Conservation (phyloP, 1,284 basidiomycete species). For the Puccinia horiana region DNA sequence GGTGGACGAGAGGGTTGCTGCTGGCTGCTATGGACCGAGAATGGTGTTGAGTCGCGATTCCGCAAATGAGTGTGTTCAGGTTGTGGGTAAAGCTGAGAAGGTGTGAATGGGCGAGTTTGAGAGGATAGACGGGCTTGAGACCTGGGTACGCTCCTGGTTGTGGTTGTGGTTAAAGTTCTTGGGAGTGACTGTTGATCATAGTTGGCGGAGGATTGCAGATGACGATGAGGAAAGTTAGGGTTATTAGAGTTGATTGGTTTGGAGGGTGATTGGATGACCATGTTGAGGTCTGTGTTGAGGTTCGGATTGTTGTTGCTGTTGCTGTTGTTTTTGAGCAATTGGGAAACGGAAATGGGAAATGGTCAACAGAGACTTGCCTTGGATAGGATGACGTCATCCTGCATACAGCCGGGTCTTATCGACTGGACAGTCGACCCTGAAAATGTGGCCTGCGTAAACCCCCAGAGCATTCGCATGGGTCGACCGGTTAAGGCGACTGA, state of each 20-base stretch:
- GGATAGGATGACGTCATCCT: constrained; percentile 9
- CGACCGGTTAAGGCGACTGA: too few species aligned
- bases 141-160: constrained; percentile 3
- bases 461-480: too few species aligned
- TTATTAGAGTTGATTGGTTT: background rate
- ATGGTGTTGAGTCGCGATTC: background rate
- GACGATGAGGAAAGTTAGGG: background rate
- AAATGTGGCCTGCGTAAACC: background rate
- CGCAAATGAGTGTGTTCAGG: background rate
- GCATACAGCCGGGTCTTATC: constrained; percentile 3
- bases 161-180: background rate
- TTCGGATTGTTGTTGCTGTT: too few species aligned
- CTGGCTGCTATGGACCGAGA: constrained; percentile 22
- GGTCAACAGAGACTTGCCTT: background rate
- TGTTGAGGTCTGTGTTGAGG: background rate
- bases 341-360: background rate
- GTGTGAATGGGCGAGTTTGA: constrained; percentile 11
- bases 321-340: too few species aligned
- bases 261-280: background rate
- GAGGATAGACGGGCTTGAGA: constrained; percentile 1
- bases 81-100: constrained; percentile 21
- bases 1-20: constrained; percentile 25
- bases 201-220: background rate
- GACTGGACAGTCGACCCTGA: background rate
- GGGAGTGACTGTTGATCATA: background rate